Evolutionary conservation across 2,329 filamentous ascomycete species (phyloP), one percentile per base, ranked within the genome.

Genomic region (Penicillium sp.): DNA sequence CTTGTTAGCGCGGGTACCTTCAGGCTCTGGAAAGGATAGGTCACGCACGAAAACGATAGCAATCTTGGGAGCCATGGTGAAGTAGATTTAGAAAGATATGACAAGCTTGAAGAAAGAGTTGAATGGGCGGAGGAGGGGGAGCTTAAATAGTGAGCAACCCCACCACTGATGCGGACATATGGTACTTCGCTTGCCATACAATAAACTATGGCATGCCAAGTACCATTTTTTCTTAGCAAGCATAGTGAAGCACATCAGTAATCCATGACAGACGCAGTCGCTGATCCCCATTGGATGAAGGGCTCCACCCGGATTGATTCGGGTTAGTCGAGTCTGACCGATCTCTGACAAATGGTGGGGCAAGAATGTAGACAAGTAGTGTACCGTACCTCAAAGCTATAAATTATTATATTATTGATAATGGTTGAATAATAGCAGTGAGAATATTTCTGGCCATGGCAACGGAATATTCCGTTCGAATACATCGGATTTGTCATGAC

Each of bases 11-110:
- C 5, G 20, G 18, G 16, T 14, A 12, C 15, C 25, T 9, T 23
- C 14, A 7, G 6, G n/a, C n/a, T 11, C 12, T 12, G n/a, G 14
- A 22, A 4, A 56, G 54, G 35, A 39, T 28, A n/a, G n/a, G n/a
- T 32, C 2, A 77, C 84, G 55, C 75, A 89, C 85, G 67, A 80
- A 93, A 65, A 95, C 79, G 69, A 95, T 92, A 56, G 88, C 88
- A 62, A 95, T 78, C 74, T 86, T 93, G 67, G 85, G 85, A 71
- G 85, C 85, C 87, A 94, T 93, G 59, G 57, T 75, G 73, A 60
- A 22, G 6, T 5, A 27, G 6, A n/a, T 11, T 5, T 11, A 4
- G 6, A 11, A 27, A 46, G 40, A 20, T 20, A 25, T 29, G 18
- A 33, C n/a, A 30, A 23, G 11, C n/a, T 35, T 32, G 39, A 31